These are phyloP conservation scores for Sherardia arvensis DNA, from an alignment of 257 asterid genomes.

Conservation along the genomic window DNA sequence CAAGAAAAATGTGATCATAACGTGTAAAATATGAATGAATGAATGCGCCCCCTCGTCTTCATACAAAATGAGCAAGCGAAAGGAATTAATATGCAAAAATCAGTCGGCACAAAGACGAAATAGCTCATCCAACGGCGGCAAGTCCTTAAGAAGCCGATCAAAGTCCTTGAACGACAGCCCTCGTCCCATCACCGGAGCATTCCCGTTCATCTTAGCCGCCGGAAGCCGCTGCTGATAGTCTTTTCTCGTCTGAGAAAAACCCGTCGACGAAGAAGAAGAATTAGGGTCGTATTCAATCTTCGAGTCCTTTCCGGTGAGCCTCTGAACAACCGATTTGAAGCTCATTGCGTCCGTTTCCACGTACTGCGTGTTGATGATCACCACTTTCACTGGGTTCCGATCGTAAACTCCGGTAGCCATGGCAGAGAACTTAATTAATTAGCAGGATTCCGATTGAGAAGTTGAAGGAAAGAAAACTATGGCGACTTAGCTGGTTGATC, in stretches of 20 bases:
- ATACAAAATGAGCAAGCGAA: background rate
- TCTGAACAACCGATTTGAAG: conserved; percentile 43
- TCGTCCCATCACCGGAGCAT: conserved; percentile 12
- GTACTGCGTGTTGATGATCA: conserved; percentile 38
- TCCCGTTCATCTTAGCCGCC: background rate
- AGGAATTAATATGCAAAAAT: background rate
- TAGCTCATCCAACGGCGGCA: conserved; percentile 35
- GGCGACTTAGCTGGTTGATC: background rate
- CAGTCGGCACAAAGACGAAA: conserved; percentile 15
- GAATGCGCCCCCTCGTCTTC: background rate
- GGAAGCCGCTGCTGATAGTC: background rate
- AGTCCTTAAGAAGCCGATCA: conserved; percentile 27
- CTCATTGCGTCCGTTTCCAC: conserved; percentile 31
- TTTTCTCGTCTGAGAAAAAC: background rate
- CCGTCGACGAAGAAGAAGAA: background rate
- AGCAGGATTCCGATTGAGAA: background rate
- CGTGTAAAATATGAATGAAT: too few relatives aligned
- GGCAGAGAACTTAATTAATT: too few relatives aligned
- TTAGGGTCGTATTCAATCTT: conserved; percentile 2
- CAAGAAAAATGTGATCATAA: too few relatives aligned
- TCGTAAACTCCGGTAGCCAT: background rate
- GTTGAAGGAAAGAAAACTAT: too few relatives aligned
- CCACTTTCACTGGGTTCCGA: conserved; percentile 25
- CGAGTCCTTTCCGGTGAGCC: conserved; percentile 37
- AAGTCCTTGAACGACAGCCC: conserved; percentile 35